Base-by-base conservation (phyloP, 2,329 filamentous ascomycete genomes). In the Epichloe baconii region DNA sequence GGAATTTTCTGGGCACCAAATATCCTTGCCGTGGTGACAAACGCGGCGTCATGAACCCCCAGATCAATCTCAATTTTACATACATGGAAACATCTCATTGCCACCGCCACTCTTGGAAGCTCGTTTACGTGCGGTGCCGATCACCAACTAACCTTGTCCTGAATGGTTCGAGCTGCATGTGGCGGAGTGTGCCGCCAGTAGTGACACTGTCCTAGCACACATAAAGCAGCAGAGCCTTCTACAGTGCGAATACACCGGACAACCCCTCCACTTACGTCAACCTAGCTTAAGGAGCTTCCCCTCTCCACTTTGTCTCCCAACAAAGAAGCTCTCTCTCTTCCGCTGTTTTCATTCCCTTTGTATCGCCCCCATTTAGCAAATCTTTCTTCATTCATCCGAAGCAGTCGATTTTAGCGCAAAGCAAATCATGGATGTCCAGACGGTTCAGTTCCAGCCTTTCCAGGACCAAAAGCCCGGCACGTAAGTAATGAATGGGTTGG, bases 381-480 rank as follows among this genome's bases (percentile, higher is more conserved):
- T 31, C 10, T 11, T 31, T n/a, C 4, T 46, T 17, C 1, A 21
- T 36, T 31, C 44, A 46, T 17, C 14, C 12, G 12, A 14, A 35
- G 44, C 21, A 48, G 15, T 26, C 17, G 14, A n/a, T 38, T 26
- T 34, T 1, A n/a, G 36, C 31, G 7, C 19, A 37, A 11, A 26
- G 26, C 7, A 17, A 77, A 77, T 57, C 64, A 93, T 95, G 88
- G 71, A 73, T 58, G 66, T 76, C 70, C 79, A 87, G 71, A 88
- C 85, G 50, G 86, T 96, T 64, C 79, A 85, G 61, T 82, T 95
- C 69, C 82, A 82, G 69, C 81, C 90, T 54, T 96, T 93, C 71
- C 78, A 85, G 57, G 93, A 97, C 79, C 93, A 98, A 80, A 98
- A 98, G 79, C 89, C 91, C 58, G 91, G 91, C 80, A 97, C 91